Conservation (phyloP, 2,329 filamentous ascomycete genomes). For the Hirsutella minnesotensis region DNA sequence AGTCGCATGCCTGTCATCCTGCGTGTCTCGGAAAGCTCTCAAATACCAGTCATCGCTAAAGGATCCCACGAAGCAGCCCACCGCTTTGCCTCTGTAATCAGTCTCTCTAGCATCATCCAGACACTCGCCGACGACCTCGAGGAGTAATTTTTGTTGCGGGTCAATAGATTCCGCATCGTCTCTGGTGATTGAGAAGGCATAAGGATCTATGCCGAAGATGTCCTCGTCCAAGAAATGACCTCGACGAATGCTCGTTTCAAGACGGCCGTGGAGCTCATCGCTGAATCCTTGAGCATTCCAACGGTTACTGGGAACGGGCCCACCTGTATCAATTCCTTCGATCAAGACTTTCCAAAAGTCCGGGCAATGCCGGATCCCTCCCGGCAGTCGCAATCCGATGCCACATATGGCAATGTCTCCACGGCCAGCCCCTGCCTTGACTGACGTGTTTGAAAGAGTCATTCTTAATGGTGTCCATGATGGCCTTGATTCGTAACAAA, state of each 20-base stretch:
- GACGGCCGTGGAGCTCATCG: conserved; percentile 1
- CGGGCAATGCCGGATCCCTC: neutral
- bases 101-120: conserved; percentile 5
- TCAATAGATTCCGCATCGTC: conserved; percentile 17
- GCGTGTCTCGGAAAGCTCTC: conserved; percentile 4
- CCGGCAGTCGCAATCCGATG: neutral
- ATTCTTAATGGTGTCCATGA: too few relatives aligned
- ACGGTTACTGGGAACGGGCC: neutral
- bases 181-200: conserved; percentile 13
- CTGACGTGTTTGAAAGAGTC: too few relatives aligned
- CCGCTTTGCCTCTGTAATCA: neutral
- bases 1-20: conserved; percentile 11
- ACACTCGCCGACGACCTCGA: conserved; percentile 15
- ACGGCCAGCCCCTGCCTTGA: too few relatives aligned
- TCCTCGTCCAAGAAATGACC: too few relatives aligned
- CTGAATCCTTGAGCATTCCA: too few relatives aligned
- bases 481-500: too few relatives aligned
- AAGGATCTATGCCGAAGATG: too few relatives aligned
- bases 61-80: conserved; percentile 7
- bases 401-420: neutral
- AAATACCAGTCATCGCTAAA: conserved; percentile 7
- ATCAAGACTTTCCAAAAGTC: neutral
- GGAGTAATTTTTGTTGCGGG: conserved; percentile 18
- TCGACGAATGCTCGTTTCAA: conserved; percentile 14
- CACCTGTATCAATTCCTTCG: neutral